phyloP scores from a whole-genome alignment of 2,329 filamentous ascomycete genomes.

The Amesomyces nigricolor region DNA sequence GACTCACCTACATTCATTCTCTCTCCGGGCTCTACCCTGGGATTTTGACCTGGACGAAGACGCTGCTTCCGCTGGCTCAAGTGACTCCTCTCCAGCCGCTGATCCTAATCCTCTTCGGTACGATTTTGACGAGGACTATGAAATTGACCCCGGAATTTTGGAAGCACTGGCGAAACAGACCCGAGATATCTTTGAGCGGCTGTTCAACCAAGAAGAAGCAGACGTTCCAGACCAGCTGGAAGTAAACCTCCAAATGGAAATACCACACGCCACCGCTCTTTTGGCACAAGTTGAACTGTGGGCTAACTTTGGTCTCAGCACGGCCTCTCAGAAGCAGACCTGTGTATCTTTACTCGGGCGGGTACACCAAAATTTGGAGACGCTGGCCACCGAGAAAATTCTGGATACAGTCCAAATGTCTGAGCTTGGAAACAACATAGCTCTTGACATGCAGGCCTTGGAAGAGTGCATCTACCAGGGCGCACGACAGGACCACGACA shows the following conservation, averaged over 20 bases:
- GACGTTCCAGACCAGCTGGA: too few species aligned
- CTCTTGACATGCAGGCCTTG: background rate
- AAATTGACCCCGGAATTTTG: too few species aligned
- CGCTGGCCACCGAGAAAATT: background rate
- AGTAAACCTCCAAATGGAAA: too few species aligned
- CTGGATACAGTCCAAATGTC: background rate
- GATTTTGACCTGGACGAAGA: conserved; percentile 4
- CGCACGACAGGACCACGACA: background rate
- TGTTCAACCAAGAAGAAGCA: too few species aligned
- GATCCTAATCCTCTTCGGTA: background rate
- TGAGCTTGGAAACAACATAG: background rate
- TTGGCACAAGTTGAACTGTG: too few species aligned
- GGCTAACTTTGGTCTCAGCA: too few species aligned
- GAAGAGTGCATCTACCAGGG: background rate
- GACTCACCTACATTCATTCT: conserved; percentile 3
- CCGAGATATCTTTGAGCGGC: too few species aligned
- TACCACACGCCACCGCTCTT: background rate
- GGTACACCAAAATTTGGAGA: background rate
- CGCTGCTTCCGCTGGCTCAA: background rate
- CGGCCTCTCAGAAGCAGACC: too few species aligned
- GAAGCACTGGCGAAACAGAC: too few species aligned
- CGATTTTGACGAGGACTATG: background rate
- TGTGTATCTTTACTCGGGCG: too few species aligned
- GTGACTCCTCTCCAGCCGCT: background rate
- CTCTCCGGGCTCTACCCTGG: conserved; percentile 8